Evolutionary conservation across 1,284 basidiomycete genomes (phyloP), one percentile per base, ranked within the genome.

Genomic region (Austroboletus sp.): DNA sequence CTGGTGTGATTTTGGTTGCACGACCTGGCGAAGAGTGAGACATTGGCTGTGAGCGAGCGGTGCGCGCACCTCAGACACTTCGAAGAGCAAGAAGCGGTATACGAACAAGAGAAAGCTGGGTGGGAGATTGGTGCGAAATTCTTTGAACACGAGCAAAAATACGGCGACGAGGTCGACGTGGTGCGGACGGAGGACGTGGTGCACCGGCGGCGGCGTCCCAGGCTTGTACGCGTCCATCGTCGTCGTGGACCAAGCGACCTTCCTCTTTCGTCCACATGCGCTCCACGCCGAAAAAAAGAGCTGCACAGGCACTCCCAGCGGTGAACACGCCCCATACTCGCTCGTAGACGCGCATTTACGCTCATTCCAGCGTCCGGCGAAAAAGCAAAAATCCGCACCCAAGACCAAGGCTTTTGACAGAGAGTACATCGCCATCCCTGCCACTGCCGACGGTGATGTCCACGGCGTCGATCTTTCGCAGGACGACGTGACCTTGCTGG

Each of bases 121-220:
- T 0, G 82, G 76, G 13, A 85, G 67, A 15, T 69, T 69, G 45
- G 69, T 71, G 11, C 69, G 63, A 43, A 72, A 70, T 48, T 80
- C 76, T 54, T 77, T 78, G 61, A 80, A 83, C 2, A 74, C 66
- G 10, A 81, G 66, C 48, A 78, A 66, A 31, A 87, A 68, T 30
- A 87, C 67, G 32, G 74, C 73, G 25, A 88, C 66, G 12, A 88
- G 65, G 40, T 74, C 73, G 36, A 89, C 67, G 59, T 89, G 86
- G 56, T 89, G 86, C 2, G 86, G 84, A 46, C 78, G 72, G 26
- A 85, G 70, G 42, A 76, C 69, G 62, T 84, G 79, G 44, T 77
- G 73, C 6, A 74, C 73, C 0, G 80, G 77, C 3, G 79, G 79
- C 44, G 74, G 75, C 15, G 65, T 66, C 6, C 60, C 60, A 3